Evolutionary conservation across 192 early-diverging fungal species (phyloP).

Genomic region (Linnemannia zychae): DNA sequence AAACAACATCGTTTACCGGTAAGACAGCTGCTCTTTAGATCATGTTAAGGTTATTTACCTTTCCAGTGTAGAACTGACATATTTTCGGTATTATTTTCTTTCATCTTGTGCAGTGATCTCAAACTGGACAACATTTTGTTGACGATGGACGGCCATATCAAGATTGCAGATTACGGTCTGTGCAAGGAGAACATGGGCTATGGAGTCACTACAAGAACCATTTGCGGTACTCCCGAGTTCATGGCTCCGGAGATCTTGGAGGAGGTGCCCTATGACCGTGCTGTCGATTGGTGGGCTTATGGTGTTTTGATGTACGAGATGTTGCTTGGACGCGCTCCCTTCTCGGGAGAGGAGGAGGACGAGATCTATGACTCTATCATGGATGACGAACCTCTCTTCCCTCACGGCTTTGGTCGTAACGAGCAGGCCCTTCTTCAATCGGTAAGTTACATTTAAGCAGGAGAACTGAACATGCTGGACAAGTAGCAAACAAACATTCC

Average conservation of each 20-base stretch:
- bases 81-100: constrained; percentile 32
- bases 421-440: constrained; percentile 76
- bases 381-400: constrained; percentile 83
- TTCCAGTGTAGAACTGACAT: not conserved
- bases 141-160: constrained; percentile 84
- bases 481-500: no score
- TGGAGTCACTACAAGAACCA: constrained; percentile 78
- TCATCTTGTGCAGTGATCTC: constrained; percentile 67
- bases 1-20: constrained; percentile 91
- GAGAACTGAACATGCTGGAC: not conserved
- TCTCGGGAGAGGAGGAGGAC: constrained; percentile 86
- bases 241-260: constrained; percentile 90
- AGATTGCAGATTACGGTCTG: constrained; percentile 89
- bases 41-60: not conserved
- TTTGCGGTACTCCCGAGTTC: constrained; percentile 91
- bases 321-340: constrained; percentile 82
- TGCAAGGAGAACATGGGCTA: constrained; percentile 86
- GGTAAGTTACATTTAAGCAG: constrained; percentile 66
- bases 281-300: constrained; percentile 90
- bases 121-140: constrained; percentile 88
- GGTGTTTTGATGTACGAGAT: constrained; percentile 74
- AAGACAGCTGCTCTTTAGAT: not conserved
- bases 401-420: constrained; percentile 75
- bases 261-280: constrained; percentile 82
- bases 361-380: constrained; percentile 89